Evolutionary conservation across 805 yeast species (phyloP).

Genomic region (Jamesozyma piceae): DNA sequence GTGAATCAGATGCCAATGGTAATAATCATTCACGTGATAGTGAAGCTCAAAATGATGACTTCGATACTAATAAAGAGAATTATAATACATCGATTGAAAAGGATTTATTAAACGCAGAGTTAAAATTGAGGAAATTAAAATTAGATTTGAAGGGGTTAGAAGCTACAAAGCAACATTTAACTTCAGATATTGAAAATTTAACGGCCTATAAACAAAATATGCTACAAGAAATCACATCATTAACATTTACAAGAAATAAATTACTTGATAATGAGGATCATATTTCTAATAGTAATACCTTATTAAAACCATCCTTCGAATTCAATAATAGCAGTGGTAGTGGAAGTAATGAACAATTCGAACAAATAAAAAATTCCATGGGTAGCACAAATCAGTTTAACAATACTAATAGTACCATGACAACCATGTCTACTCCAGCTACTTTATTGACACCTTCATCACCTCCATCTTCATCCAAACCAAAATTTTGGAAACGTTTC

Average conservation of each 20-base stretch:
- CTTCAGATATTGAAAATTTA: slow-evolving; percentile 45
- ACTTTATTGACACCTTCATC: slow-evolving; percentile 1
- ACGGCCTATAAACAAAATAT: slow-evolving; percentile 39
- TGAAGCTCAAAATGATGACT: not conserved
- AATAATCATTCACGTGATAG: not conserved
- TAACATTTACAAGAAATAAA: slow-evolving; percentile 13
- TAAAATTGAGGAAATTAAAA: slow-evolving; percentile 35
- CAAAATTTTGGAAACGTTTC: slow-evolving; percentile 29
- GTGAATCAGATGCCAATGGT: not conserved
- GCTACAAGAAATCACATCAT: slow-evolving; percentile 35
- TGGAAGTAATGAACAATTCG: not conserved
- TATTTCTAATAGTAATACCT: not conserved
- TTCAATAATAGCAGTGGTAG: not conserved
- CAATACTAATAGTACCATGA: not conserved
- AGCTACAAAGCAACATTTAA: slow-evolving; percentile 35
- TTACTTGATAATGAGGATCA: slow-evolving; percentile 1
- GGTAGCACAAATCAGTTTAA: not conserved
- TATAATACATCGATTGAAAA: slow-evolving; percentile 4
- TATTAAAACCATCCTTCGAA: slow-evolving; percentile 1
- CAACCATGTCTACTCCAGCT: not conserved
- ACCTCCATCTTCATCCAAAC: slow-evolving; percentile 13
- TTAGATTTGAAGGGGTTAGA: slow-evolving; percentile 35
- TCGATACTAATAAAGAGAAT: not conserved
- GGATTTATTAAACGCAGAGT: slow-evolving; percentile 24
- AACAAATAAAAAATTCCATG: not conserved